These are phyloP conservation scores for Cinnamomum chago DNA, from an alignment of 164 flowering plant genomes.

Conservation along the genomic window DNA sequence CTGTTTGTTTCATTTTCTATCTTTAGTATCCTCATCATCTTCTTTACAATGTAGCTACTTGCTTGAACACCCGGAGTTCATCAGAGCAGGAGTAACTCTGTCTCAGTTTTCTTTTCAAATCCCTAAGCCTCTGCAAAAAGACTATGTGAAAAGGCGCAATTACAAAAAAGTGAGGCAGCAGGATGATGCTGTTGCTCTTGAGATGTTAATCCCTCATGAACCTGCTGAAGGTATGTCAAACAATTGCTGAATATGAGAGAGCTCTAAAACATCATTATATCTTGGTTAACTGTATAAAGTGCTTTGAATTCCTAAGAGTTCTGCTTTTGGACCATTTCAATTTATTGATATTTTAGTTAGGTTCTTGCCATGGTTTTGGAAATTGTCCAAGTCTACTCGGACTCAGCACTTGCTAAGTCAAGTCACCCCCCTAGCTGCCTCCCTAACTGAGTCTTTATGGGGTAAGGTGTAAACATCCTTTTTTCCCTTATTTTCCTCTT, in stretches of 20 bases:
- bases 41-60: conserved; percentile 42
- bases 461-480: no score
- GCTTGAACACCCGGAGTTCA: conserved; percentile 58
- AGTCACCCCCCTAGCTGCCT: no score
- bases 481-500: no score
- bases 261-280: not conserved
- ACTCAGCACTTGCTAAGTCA: no score
- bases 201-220: conserved; percentile 21
- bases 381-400: no score
- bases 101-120: conserved; percentile 81
- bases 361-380: not conserved
- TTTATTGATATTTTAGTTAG: not conserved
- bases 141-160: conserved; percentile 76
- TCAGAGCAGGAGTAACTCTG: conserved; percentile 41
- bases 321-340: not conserved
- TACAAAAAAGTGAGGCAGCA: conserved; percentile 10
- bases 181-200: conserved; percentile 16
- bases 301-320: not conserved
- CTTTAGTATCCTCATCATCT: not conserved
- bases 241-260: not conserved
- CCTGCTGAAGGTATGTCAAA: conserved; percentile 34
- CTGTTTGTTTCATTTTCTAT: not conserved
- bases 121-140: conserved; percentile 75
- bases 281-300: not conserved
- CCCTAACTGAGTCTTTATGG: no score